A percentile compares a stretch with the other conserved stretches of the same genome.
These are phyloP conservation scores for Agarophyton chilense DNA, from an alignment of 23 red algal species.

Conservation along the genomic window DNA sequence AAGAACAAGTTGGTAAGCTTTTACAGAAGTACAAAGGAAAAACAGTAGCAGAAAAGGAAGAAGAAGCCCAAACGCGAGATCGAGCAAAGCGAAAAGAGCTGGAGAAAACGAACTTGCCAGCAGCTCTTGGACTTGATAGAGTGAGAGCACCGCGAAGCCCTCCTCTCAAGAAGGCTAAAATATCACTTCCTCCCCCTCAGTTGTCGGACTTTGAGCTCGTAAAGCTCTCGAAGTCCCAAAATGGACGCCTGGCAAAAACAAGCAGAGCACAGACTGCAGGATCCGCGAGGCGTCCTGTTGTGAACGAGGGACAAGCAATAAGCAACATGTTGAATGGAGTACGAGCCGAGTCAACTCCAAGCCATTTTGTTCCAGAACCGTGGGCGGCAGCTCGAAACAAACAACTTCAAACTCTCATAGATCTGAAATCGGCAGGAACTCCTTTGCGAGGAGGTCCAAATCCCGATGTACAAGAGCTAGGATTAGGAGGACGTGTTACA, in stretches of 20 bases:
- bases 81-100: conserved; percentile 40
- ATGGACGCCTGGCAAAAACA: not conserved
- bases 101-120: conserved; percentile 47
- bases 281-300: not conserved
- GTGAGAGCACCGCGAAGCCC: conserved; percentile 34
- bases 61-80: conserved; percentile 46
- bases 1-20: conserved; percentile 38
- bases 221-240: conserved; percentile 40
- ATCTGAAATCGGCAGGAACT: conserved; percentile 37
- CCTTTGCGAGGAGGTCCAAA: conserved; percentile 47
- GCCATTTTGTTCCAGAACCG: not conserved
- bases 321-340: not conserved
- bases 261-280: not conserved
- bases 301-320: not conserved
- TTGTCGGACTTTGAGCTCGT: conserved; percentile 42
- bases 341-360: not conserved
- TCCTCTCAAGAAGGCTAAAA: conserved; percentile 21
- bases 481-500: conserved; percentile 47
- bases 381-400: conserved; percentile 44
- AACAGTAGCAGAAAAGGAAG: conserved; percentile 54
- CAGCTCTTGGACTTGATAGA: conserved; percentile 30
- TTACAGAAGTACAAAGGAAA: conserved; percentile 55
- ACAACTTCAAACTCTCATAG: conserved; percentile 24
- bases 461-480: conserved; percentile 26
- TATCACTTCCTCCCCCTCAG: conserved; percentile 41